Percentiles rank a stretch among this genome's conserved stretches.
Conservation (phyloP, 2,329 filamentous ascomycete species). For the Hypomyces rosellus region DNA sequence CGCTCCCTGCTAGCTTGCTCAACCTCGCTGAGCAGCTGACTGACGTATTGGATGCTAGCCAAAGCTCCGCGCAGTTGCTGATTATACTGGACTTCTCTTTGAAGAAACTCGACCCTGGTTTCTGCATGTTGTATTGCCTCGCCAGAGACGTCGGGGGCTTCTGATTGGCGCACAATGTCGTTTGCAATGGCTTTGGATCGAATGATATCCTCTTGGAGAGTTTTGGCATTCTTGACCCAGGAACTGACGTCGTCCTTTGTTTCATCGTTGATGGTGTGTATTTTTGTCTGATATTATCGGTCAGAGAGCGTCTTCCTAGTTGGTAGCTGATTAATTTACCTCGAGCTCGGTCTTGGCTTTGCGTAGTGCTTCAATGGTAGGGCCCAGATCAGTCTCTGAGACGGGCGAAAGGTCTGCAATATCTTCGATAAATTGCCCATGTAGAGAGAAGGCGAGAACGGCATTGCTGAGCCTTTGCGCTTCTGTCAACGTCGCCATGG, state of each 20-base stretch:
- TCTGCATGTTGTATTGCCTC: conserved; percentile 47
- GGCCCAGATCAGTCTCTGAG: conserved; percentile 31
- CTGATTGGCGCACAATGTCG: conserved; percentile 72
- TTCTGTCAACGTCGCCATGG: conserved; percentile 27
- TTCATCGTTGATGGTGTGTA: conserved; percentile 69
- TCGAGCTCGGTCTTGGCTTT: conserved; percentile 32
- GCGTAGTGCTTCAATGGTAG: conserved; percentile 33
- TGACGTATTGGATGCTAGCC: conserved; percentile 48
- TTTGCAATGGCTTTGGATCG: conserved; percentile 71
- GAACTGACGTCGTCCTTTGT: conserved; percentile 73
- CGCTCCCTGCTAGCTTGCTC: conserved; percentile 50
- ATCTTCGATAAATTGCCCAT: conserved; percentile 36
- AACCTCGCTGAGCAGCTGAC: conserved; percentile 55
- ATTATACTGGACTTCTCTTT: conserved; percentile 53
- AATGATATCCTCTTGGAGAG: conserved; percentile 79
- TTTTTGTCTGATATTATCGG: conserved; percentile 43
- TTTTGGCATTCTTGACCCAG: conserved; percentile 81
- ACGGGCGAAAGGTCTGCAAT: conserved; percentile 31
- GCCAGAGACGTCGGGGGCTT: conserved; percentile 52
- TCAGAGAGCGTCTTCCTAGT: neutral
- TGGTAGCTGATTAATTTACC: conserved; percentile 21
- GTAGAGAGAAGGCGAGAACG: conserved; percentile 34
- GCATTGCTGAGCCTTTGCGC: conserved; percentile 32
- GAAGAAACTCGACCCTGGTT: conserved; percentile 49
- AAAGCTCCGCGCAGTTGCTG: conserved; percentile 48